Evolutionary conservation across 352 stramenopile genomes (phyloP), one percentile per base, ranked within the genome.

Genomic region (Phytopythium boreale): DNA sequence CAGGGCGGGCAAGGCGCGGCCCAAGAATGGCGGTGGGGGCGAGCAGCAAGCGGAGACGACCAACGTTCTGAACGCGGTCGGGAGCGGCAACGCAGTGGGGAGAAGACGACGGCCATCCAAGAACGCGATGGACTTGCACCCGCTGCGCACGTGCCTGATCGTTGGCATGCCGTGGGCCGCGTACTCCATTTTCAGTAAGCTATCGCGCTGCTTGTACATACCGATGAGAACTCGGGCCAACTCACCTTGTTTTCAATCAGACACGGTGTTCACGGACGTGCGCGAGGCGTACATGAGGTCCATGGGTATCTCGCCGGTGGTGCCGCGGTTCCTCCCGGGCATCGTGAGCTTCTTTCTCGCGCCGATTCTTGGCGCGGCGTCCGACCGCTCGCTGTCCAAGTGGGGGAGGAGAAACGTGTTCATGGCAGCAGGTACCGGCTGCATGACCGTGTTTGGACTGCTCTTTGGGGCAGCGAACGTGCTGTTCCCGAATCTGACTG

Each of bases 391-490:
- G 44, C 64, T 89, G 37, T 89, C 82, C 27, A 85, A 86, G 34
- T 88, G 76, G 75, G 82, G 84, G 2, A 72, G 84, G n/a, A 74
- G 84, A 20, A 93, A 89, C 52, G 71, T 80, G 29, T 90, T 90
- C 51, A 62, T 93, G 17, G 67, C 91, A 31, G 68, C 74, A 14
- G 84, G 74, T 12, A 69, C 78, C 15, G 46, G 73, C 63, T 73
- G 84, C 19, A 64, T 88, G 31, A 78, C 72, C 1, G 65, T 90
- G 29, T 80, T 72, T 39, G 81, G 79, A 10, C 50, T 89, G 59
- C 74, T 93, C 29, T 90, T 89, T 49, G 83, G 82, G 11, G 81
- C 76, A 0, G 84, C 84, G 17, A 76, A 89, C 26, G 72, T 83
- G 59, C 66, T 93, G 15, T 93, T 93, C 55, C 56, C 76, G 12